Evolutionary conservation across 2,329 filamentous ascomycete species (phyloP).

Genomic region (Claviceps fusiformis): DNA sequence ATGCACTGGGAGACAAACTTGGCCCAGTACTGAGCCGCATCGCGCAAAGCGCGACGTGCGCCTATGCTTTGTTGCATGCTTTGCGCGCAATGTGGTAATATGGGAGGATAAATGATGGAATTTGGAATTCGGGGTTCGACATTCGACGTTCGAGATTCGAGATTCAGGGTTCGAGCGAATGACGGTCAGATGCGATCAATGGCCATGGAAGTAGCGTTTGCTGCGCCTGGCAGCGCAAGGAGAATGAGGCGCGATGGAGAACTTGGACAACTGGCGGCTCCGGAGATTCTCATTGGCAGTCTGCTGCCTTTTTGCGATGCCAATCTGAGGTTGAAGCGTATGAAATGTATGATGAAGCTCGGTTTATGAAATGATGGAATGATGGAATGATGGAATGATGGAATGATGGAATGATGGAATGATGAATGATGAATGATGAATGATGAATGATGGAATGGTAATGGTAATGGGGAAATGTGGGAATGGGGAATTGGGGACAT

Average conservation of each 20-base stretch:
- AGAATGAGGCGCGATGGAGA: background rate
- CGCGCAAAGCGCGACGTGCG: conserved; percentile 13
- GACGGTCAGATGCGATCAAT: conserved; percentile 1
- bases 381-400: background rate
- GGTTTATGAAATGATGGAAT: background rate
- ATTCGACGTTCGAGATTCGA: background rate
- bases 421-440: too few relatives aligned
- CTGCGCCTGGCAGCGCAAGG: conserved; percentile 7
- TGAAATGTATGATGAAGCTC: background rate
- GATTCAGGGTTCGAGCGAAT: background rate
- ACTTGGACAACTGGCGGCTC: background rate
- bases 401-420: background rate
- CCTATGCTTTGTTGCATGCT: conserved; percentile 15
- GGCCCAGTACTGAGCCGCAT: conserved; percentile 30
- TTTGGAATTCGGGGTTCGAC: background rate
- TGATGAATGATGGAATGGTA: background rate
- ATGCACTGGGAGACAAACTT: conserved; percentile 39
- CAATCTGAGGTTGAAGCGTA: background rate
- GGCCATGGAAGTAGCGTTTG: conserved; percentile 1
- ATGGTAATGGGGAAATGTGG: too few relatives aligned
- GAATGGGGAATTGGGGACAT: background rate
- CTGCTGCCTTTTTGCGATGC: background rate
- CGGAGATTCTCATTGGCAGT: background rate
- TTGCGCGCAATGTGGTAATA: background rate
- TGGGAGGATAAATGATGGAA: background rate